Evolutionary conservation across 2,329 filamentous ascomycete species (phyloP), one percentile per base, ranked within the genome.

Genomic region (Davidsoniella eucalypti): DNA sequence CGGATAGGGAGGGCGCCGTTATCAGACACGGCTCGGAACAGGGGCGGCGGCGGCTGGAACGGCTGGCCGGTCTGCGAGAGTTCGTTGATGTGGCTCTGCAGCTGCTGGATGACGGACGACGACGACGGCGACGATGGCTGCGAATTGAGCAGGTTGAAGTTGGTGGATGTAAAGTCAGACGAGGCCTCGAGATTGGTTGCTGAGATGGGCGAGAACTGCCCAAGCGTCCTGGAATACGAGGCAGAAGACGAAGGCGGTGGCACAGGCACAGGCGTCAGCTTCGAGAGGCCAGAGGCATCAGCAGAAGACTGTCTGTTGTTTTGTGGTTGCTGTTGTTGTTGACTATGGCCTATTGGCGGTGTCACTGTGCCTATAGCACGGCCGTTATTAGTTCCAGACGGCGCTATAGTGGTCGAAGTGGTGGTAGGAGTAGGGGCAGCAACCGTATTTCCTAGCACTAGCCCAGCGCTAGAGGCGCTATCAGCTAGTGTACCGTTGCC

Each of bases 11-110:
- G 63, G 46, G 64, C 65, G 49, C 64, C 66, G 54, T 62, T 69
- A 50, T 66, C 59, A 51, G 67, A 71, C 2, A 66, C 64, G 9
- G 69, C 69, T 38, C 70, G 66, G 47, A 74, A 60, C 53, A 75
- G 68, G 53, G 71, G 68, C 45, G 67, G 61, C 37, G 64, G 61
- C 10, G 45, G 48, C 17, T 44, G 25, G 10, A 49, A 49, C 10
- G 29, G 41, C 9, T 21, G 45, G 5, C 10, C 36, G 10, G 48
- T n/a, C 39, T 43, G 43, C 16, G 43, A 45, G 21, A 44, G 43
- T 21, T 38, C 48, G 29, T 50, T 29, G 39, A 50, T 50, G 17
- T 50, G 48, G 21, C 29, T 47, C 40, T 56, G 55, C 17, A 56
- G 54, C 37, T 55, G 57, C 38, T 56, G 54, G 42, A 57, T 55